These are phyloP conservation scores for Didymella lethalis DNA, from an alignment of 2,329 filamentous ascomycete genomes.

Conservation along the genomic window DNA sequence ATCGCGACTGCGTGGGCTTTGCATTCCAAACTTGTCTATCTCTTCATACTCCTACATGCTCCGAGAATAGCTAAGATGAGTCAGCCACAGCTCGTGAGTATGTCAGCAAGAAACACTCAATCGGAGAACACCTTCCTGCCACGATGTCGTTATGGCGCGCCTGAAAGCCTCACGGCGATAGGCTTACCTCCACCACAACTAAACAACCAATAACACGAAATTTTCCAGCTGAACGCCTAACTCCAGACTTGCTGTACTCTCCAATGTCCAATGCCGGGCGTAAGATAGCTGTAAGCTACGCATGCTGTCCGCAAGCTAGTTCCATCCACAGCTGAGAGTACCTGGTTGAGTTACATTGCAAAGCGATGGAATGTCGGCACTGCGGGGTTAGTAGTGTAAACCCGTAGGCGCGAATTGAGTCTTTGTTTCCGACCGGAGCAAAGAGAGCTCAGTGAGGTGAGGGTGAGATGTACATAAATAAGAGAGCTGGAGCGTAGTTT, in stretches of 20 bases:
- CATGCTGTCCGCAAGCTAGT: not conserved
- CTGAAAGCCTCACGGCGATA: not conserved
- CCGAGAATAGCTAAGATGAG: not conserved
- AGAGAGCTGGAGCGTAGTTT: not conserved
- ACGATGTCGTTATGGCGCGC: constrained; percentile 4
- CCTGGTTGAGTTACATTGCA: not conserved
- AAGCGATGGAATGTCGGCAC: not conserved
- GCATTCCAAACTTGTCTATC: not conserved
- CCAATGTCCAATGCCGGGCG: not conserved
- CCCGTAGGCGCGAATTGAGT: not conserved
- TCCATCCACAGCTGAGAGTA: not conserved
- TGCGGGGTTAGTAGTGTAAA: constrained; percentile 1
- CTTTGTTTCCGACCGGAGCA: not conserved
- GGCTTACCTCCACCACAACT: not conserved
- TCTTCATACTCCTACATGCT: not conserved
- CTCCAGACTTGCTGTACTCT: not conserved
- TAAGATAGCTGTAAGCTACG: not conserved
- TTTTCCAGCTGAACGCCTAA: not conserved
- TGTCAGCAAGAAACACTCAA: not conserved
- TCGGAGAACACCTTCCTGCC: not conserved
- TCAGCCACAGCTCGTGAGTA: not conserved
- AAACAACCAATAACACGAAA: not conserved
- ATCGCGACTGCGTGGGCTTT: not conserved
- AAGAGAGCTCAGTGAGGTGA: not conserved
- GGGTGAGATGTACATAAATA: not conserved